phyloP scores from a whole-genome alignment of 495 filamentous ascomycete genomes.

The Hypoxylon fuscum region DNA sequence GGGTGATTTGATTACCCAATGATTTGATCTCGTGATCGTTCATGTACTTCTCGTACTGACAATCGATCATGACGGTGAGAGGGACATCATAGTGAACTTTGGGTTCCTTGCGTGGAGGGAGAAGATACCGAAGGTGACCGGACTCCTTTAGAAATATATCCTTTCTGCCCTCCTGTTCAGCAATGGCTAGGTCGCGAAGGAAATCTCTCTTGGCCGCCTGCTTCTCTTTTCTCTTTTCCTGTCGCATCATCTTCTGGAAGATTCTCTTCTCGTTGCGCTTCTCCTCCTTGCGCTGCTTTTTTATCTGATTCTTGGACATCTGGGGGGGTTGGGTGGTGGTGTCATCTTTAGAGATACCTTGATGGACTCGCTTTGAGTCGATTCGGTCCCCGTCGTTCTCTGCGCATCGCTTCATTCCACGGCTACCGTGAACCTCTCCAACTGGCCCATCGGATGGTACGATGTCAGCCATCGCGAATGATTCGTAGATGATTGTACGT shows the following conservation, averaged over 20 bases:
- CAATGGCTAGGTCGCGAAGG: slow-evolving; percentile 55
- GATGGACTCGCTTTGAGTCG: too few relatives aligned
- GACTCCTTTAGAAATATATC: too few relatives aligned
- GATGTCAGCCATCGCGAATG: too few relatives aligned
- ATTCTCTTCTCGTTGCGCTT: slow-evolving; percentile 70
- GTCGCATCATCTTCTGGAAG: slow-evolving; percentile 66
- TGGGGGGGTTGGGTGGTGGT: too few relatives aligned
- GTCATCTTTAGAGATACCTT: too few relatives aligned
- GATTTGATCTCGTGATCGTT: slow-evolving; percentile 81
- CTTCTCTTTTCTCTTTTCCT: slow-evolving; percentile 49
- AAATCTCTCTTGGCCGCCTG: too few relatives aligned
- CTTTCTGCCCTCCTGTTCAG: slow-evolving; percentile 51
- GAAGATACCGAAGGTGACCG: too few relatives aligned
- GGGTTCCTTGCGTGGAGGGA: too few relatives aligned
- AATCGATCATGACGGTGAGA: slow-evolving; percentile 89
- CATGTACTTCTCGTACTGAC: slow-evolving; percentile 93
- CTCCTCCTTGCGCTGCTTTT: slow-evolving; percentile 77
- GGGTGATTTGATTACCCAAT: slow-evolving; percentile 80
- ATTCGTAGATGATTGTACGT: too few relatives aligned
- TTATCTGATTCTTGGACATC: slow-evolving; percentile 71
- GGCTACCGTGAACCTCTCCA: too few relatives aligned
- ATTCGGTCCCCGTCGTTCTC: neutral
- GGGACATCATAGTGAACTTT: slow-evolving; percentile 75
- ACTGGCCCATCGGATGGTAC: too few relatives aligned
- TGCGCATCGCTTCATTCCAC: too few relatives aligned